These are phyloP conservation scores for Talaromyces albobiverticillius DNA, from an alignment of 2,329 filamentous ascomycete genomes.

Conservation along the genomic window DNA sequence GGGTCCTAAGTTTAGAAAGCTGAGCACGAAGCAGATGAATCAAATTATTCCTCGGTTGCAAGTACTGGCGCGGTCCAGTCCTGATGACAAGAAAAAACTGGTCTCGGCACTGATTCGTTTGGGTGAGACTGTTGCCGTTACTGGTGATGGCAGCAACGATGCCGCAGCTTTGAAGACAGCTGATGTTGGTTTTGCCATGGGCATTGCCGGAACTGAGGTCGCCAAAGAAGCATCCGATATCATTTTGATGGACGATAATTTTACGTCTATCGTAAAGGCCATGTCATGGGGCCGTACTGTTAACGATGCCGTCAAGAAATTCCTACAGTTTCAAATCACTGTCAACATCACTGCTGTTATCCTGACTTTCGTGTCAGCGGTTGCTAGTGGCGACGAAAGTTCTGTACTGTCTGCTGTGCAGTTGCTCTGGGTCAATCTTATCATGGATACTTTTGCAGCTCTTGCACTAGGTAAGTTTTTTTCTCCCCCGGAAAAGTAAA, in stretches of 20 bases:
- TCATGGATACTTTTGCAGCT: conserved; percentile 68
- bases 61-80: conserved; percentile 70
- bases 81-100: conserved; percentile 72
- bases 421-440: conserved; percentile 67
- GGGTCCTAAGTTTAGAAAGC: conserved; percentile 72
- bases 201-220: conserved; percentile 77
- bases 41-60: conserved; percentile 67
- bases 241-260: conserved; percentile 85
- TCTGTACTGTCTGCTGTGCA: conserved; percentile 66
- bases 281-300: conserved; percentile 77
- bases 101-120: conserved; percentile 69
- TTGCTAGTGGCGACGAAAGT: conserved; percentile 53
- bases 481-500: neutral
- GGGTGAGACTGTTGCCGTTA: conserved; percentile 76
- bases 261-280: conserved; percentile 80
- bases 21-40: conserved; percentile 63
- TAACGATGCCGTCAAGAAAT: conserved; percentile 74
- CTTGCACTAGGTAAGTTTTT: conserved; percentile 50
- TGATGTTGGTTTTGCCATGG: conserved; percentile 84
- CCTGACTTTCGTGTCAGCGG: conserved; percentile 63
- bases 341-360: conserved; percentile 68
- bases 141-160: conserved; percentile 81
- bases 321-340: conserved; percentile 53
- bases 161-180: conserved; percentile 77
- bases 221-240: conserved; percentile 83